A percentile compares a stretch with the other conserved stretches of the same genome.
Conservation (phyloP, 345 rosid genomes). For the Eutrema yunnanense region DNA sequence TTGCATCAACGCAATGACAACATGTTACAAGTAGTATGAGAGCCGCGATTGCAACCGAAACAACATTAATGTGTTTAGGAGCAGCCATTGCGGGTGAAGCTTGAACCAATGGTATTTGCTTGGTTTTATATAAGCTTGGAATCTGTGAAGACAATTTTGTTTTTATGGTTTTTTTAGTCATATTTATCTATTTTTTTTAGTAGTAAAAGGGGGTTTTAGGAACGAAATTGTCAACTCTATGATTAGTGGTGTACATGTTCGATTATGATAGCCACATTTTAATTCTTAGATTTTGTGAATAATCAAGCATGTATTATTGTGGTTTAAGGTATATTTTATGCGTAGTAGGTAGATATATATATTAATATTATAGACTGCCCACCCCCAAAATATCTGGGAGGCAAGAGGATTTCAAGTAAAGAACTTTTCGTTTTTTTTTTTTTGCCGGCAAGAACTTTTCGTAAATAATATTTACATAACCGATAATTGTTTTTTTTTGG, state of each 20-base stretch:
- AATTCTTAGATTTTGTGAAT: conserved; percentile 21
- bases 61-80: conserved; percentile 2
- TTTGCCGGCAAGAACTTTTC: not conserved
- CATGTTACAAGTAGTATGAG: conserved; percentile 6
- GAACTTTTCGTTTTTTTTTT: not conserved
- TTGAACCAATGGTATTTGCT: not conserved
- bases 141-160: not conserved
- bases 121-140: conserved; percentile 14
- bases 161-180: not conserved
- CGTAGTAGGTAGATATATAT: no score
- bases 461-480: not conserved
- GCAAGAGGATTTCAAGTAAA: not conserved
- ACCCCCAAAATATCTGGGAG: not conserved
- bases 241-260: conserved; percentile 43
- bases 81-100: conserved; percentile 25
- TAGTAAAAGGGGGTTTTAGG: not conserved
- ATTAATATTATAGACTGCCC: no score
- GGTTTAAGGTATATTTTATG: not conserved
- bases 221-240: conserved; percentile 27
- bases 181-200: not conserved
- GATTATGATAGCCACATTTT: conserved; percentile 49
- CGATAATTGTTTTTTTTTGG: not conserved
- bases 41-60: conserved; percentile 15
- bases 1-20: conserved; percentile 13
- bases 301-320: conserved; percentile 8